These are phyloP conservation scores for Hippophae tibetana DNA, from an alignment of 306 rosid species.

Conservation along the genomic window DNA sequence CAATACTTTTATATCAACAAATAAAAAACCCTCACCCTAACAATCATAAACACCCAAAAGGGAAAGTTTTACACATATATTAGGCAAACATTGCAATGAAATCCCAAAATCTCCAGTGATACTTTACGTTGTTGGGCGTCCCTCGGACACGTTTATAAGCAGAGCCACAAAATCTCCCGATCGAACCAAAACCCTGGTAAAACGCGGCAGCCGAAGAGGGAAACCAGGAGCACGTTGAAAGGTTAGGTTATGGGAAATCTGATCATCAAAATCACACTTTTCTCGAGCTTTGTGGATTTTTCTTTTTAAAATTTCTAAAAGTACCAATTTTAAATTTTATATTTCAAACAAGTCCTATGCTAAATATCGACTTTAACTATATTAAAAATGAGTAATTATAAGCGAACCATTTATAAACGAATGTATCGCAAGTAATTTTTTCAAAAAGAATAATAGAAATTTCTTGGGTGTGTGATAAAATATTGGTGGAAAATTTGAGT, in stretches of 20 bases:
- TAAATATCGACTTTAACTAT: too few species aligned
- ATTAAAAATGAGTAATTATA: too few species aligned
- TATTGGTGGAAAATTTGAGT: too few species aligned
- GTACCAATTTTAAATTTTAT: too few species aligned
- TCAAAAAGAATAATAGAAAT: too few species aligned
- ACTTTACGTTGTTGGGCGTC: not conserved
- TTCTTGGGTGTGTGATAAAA: too few species aligned
- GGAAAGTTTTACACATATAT: not conserved
- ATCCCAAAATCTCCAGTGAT: constrained; percentile 1
- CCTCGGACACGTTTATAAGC: not conserved
- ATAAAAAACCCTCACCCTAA: constrained; percentile 31
- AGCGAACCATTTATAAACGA: too few species aligned
- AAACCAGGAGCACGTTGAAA: not conserved
- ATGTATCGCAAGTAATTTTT: too few species aligned
- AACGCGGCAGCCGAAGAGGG: not conserved
- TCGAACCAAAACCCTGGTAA: constrained; percentile 1
- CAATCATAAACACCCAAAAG: not conserved
- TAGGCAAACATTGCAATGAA: not conserved
- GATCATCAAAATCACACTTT: too few species aligned
- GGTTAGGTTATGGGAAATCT: not conserved
- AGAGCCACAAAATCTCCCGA: constrained; percentile 8
- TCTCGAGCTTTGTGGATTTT: too few species aligned
- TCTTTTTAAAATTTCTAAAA: too few species aligned
- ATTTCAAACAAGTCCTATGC: too few species aligned
- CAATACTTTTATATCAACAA: constrained; percentile 14